These are phyloP conservation scores for Rhizoctonia solani DNA, from an alignment of 1,284 basidiomycete genomes.

Conservation along the genomic window DNA sequence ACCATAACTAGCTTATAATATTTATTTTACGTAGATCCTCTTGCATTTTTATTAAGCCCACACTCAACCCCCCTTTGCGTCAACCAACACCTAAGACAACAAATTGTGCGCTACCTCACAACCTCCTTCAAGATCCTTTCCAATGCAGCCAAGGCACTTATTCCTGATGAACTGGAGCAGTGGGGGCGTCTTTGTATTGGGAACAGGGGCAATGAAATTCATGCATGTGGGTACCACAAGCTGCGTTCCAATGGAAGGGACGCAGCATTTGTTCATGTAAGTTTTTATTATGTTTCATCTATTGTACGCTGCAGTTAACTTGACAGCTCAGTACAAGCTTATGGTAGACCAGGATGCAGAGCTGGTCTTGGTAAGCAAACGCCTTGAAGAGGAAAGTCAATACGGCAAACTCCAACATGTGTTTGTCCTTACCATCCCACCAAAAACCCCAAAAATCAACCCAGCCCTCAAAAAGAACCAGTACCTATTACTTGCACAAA, in stretches of 20 bases:
- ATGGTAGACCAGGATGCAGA: neutral
- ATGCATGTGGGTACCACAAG: slow-evolving; percentile 38
- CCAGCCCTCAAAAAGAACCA: neutral
- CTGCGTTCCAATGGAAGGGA: slow-evolving; percentile 42
- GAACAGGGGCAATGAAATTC: slow-evolving; percentile 47
- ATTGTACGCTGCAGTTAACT: neutral
- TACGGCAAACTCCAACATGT: neutral
- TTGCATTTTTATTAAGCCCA: slow-evolving; percentile 39
- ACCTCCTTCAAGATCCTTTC: slow-evolving; percentile 16
- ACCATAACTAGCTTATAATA: neutral
- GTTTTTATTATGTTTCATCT: slow-evolving; percentile 20
- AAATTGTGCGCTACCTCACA: slow-evolving; percentile 34
- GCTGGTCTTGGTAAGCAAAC: neutral
- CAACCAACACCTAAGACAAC: neutral
- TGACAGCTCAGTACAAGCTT: neutral
- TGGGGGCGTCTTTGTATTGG: slow-evolving; percentile 43
- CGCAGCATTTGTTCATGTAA: slow-evolving; percentile 46
- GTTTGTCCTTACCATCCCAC: neutral
- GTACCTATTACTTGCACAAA: neutral
- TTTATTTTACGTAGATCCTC: slow-evolving; percentile 38
- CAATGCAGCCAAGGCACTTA: neutral
- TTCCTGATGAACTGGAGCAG: no score
- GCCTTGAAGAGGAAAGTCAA: neutral
- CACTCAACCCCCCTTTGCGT: neutral
- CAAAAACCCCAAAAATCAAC: neutral